Evolutionary conservation across 805 yeast genomes (phyloP), one percentile per base, ranked within the genome.

Genomic region (Candida koratica): DNA sequence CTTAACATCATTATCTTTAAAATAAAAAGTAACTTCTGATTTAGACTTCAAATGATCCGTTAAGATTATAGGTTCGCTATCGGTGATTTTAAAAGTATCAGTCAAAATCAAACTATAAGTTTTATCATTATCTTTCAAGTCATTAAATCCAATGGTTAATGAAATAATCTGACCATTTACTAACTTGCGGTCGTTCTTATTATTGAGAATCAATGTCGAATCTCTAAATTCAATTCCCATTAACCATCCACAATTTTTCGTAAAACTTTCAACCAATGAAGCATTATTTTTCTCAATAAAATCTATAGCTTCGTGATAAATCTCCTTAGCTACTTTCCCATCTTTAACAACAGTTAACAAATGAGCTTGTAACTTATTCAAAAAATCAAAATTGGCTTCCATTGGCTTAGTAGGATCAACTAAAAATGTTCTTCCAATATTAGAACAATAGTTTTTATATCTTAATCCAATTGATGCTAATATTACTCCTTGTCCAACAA

Each of bases 171-270:
- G 80, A 27, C 89, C 90, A 41, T 79, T 82, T 40, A 71, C 71
- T 34, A 90, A 63, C 15, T 56, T 61, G 46, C 90, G 70, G 25
- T 81, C 84, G 56, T 78, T 83, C 51, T 84, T 88, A 17, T 75
- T 70, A 52, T 83, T 84, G 36, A 90, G 64, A 12, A 87, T 69
- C 45, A 84, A 77, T 2, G 81, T 65, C 0, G 89, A 71, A 57
- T 88, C 96, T 60, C 95, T 75, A 53, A 85, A 86, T 52, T 87
- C 96, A 43, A 90, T 73, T 41, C 97, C 97, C 38, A 85, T 81
- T 39, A 85, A 68, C 75, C 93, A 85, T 36, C 97, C 97, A 44
- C 81, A 74, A 51, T 85, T 85, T 52, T 84, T 84, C 32, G 88
- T 71, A 47, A 88, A 82, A 49, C 75, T 66, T 17, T 64, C 52